These are phyloP conservation scores for Zelonia costaricensis DNA, from an alignment of 208 protist genomes.

Conservation along the genomic window DNA sequence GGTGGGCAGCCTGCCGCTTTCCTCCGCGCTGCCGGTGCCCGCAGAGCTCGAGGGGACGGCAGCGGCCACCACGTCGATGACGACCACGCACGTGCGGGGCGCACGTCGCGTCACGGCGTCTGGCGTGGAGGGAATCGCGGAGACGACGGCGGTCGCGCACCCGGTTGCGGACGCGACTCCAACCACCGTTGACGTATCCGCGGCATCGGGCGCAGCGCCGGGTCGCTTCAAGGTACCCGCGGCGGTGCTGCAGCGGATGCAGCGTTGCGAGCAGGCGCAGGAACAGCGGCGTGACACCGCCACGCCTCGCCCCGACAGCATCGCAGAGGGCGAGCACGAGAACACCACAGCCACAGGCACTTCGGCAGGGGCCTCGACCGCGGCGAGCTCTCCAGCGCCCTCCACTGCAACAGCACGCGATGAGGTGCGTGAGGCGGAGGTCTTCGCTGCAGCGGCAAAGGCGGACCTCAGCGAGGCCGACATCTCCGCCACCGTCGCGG, in stretches of 20 bases:
- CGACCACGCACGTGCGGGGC: neutral
- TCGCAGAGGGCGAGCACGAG: too few relatives aligned
- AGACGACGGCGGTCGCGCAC: neutral
- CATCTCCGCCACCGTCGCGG: conserved; percentile 13
- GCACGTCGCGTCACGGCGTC: conserved; percentile 10
- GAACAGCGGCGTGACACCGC: neutral
- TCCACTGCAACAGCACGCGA: too few relatives aligned
- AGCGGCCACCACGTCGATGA: neutral
- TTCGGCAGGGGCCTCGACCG: neutral
- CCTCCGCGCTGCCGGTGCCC: neutral
- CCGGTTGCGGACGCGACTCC: neutral
- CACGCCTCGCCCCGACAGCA: neutral
- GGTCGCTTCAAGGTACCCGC: conserved; percentile 29
- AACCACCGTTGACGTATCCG: neutral
- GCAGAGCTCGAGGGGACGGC: neutral
- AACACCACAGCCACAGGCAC: too few relatives aligned
- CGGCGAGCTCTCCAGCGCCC: too few relatives aligned
- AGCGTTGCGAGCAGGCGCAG: conserved; percentile 8
- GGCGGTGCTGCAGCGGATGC: conserved; percentile 38
- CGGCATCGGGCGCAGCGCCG: neutral
- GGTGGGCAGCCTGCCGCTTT: conserved; percentile 17
- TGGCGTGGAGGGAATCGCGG: conserved; percentile 16
- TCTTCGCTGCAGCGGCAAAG: neutral
- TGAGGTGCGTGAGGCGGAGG: too few relatives aligned
- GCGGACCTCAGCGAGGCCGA: conserved; percentile 22